Evolutionary conservation across 164 flowering plant genomes (phyloP).

Genomic region (Vitis vinifera): DNA sequence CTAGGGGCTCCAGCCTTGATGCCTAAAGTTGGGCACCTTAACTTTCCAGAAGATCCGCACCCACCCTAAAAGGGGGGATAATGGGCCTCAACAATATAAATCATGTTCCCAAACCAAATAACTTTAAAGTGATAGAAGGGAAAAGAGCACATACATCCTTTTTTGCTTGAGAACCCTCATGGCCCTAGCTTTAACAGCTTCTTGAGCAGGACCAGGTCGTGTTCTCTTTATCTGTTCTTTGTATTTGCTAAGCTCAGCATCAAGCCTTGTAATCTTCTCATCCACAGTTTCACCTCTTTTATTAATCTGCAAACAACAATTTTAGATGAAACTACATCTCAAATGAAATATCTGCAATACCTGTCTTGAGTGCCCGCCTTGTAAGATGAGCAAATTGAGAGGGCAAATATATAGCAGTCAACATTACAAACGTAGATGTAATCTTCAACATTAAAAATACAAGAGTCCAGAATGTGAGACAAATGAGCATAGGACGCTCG

Average conservation of each 20-base stretch:
- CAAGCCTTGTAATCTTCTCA: slow-evolving; percentile 88
- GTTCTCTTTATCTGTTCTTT: slow-evolving; percentile 88
- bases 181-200: slow-evolving; percentile 95
- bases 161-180: slow-evolving; percentile 97
- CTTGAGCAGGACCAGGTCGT: slow-evolving; percentile 98
- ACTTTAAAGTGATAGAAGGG: background rate
- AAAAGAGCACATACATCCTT: slow-evolving; percentile 55
- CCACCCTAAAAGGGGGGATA: no score
- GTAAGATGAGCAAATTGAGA: no score
- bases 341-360: background rate
- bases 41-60: no score
- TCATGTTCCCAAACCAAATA: background rate
- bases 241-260: slow-evolving; percentile 75
- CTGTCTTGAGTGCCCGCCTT: no score
- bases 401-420: no score
- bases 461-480: no score
- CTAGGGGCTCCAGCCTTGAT: no score
- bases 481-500: no score
- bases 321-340: background rate
- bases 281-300: slow-evolving; percentile 93
- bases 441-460: no score
- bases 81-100: no score
- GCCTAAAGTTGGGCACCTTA: no score
- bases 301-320: slow-evolving; percentile 48
- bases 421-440: no score